phyloP scores from a whole-genome alignment of 2,329 filamentous ascomycete genomes.

The Periconia digitata region DNA sequence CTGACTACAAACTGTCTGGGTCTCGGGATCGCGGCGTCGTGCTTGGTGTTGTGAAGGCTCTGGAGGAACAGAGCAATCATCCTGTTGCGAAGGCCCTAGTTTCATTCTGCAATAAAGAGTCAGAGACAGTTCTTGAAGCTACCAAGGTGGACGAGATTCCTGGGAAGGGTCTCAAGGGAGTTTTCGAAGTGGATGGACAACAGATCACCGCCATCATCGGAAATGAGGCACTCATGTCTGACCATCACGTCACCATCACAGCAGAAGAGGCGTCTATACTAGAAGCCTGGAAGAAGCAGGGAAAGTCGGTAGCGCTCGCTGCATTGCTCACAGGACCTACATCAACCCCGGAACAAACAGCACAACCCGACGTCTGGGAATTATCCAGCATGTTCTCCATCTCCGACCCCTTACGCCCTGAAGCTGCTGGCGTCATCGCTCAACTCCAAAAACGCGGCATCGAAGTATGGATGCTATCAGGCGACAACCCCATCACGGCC shows the following conservation, averaged over 20 bases:
- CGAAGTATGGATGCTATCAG: constrained; percentile 88
- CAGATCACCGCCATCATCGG: constrained; percentile 61
- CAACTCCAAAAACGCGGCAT: constrained; percentile 67
- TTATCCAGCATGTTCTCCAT: constrained; percentile 72
- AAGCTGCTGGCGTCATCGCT: constrained; percentile 66
- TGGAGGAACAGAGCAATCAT: constrained; percentile 74
- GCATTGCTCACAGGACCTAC: constrained; percentile 21
- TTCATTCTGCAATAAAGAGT: constrained; percentile 56
- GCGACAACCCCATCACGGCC: constrained; percentile 86
- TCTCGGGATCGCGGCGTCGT: constrained; percentile 40
- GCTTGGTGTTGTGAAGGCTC: constrained; percentile 58
- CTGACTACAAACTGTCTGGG: constrained; percentile 50
- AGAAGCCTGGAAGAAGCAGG: constrained; percentile 44
- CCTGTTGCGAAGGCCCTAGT: constrained; percentile 73
- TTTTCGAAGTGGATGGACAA: constrained; percentile 43
- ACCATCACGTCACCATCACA: constrained; percentile 36
- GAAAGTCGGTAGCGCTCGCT: constrained; percentile 46
- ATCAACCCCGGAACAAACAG: constrained; percentile 1
- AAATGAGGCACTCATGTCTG: constrained; percentile 69
- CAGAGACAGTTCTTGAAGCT: constrained; percentile 17
- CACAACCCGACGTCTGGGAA: constrained; percentile 24
- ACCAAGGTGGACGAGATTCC: constrained; percentile 64
- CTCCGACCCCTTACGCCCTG: constrained; percentile 77
- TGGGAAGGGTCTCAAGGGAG: constrained; percentile 69
- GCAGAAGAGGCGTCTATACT: constrained; percentile 21